A percentile compares a stretch with the other conserved stretches of the same genome.
These are phyloP conservation scores for Exophiala xenobiotica DNA, from an alignment of 2,329 filamentous ascomycete species.

Conservation along the genomic window DNA sequence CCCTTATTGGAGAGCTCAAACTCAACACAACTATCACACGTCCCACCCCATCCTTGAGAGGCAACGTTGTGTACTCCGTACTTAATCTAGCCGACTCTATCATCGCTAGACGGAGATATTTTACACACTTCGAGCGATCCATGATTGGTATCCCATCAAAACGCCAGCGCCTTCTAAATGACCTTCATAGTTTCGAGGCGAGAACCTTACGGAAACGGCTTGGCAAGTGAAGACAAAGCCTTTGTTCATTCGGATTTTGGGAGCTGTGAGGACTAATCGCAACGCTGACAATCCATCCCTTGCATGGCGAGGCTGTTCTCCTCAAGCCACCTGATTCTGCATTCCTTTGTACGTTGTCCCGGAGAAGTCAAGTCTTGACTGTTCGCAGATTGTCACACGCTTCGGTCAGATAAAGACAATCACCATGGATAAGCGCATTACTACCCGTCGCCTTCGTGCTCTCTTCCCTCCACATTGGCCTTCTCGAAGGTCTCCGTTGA, in stretches of 20 bases:
- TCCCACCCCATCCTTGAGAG: too few species aligned
- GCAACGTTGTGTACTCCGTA: too few species aligned
- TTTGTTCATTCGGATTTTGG: background rate
- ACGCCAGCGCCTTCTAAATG: background rate
- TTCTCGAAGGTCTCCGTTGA: too few species aligned
- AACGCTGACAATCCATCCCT: background rate
- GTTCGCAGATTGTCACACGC: conserved; percentile 5
- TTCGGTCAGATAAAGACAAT: conserved; percentile 2
- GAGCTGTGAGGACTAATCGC: background rate
- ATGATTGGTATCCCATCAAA: too few species aligned
- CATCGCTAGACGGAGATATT: too few species aligned
- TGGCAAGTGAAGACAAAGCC: conserved; percentile 7
- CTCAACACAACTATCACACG: too few species aligned
- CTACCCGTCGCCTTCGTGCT: background rate
- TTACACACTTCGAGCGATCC: too few species aligned
- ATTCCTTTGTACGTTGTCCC: conserved; percentile 24
- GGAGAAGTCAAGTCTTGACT: conserved; percentile 4
- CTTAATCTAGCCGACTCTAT: too few species aligned
- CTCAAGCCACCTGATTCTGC: background rate
- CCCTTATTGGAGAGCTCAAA: too few species aligned
- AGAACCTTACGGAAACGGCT: too few species aligned
- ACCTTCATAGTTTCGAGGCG: background rate
- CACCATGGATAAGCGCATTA: background rate
- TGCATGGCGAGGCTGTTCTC: conserved; percentile 12
- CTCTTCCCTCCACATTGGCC: background rate